A percentile compares a stretch with the other conserved stretches of the same genome.
These are phyloP conservation scores for Blastomyces silverae DNA, from an alignment of 2,329 filamentous ascomycete species.

Conservation along the genomic window DNA sequence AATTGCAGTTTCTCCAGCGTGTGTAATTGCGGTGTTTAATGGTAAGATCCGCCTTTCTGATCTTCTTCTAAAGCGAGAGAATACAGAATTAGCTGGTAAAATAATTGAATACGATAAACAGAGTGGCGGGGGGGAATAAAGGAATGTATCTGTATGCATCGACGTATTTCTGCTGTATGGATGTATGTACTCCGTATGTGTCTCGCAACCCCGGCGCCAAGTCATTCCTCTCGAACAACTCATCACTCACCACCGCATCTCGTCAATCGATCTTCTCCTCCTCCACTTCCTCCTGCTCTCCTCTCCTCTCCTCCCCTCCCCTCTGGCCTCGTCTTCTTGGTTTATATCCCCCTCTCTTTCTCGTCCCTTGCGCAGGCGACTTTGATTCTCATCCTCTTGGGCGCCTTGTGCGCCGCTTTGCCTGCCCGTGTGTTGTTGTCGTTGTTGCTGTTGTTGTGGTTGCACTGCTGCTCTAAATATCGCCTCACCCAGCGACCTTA, in stretches of 20 bases:
- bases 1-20: too few species aligned
- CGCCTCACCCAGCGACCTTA: conserved; percentile 4
- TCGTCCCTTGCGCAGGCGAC: conserved; percentile 6
- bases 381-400: conserved; percentile 5
- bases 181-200: too few species aligned
- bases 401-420: conserved; percentile 15
- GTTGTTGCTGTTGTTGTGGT: too few species aligned
- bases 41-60: too few species aligned
- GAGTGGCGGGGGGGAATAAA: too few species aligned
- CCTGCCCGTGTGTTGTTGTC: not conserved
- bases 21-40: too few species aligned
- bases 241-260: conserved; percentile 3
- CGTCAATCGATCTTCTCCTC: conserved; percentile 12
- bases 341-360: conserved; percentile 1
- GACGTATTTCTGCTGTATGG: too few species aligned
- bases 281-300: not conserved
- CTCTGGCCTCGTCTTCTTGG: conserved; percentile 1
- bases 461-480: not conserved
- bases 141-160: too few species aligned
- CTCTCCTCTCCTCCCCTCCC: not conserved
- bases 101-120: too few species aligned
- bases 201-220: not conserved
- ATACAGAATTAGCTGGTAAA: too few species aligned
- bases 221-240: conserved; percentile 2
- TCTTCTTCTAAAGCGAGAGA: too few species aligned